Base-by-base conservation (phyloP, 371 early-diverging fungal genomes). In the Apophysomyces sp. region DNA sequence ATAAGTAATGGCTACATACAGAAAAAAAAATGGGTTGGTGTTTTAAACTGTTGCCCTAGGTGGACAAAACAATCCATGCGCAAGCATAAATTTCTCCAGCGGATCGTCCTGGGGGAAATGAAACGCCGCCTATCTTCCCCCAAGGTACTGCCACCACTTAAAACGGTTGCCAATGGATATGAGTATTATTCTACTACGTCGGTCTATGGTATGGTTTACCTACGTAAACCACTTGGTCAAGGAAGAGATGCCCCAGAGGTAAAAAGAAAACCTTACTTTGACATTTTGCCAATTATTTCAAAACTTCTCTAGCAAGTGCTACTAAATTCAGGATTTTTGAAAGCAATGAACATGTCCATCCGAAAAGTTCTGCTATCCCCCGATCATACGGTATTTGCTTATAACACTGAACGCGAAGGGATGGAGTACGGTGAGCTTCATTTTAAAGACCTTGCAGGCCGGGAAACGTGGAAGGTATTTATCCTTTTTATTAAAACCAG, bases 361-460 rank as follows among this genome's bases (percentile, higher is more conserved):
- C 80, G 82, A 21, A 88, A 89, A 65, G 80, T 88, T 2, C 59
- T 86, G 4, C 27, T 88, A 13, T 87, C 88, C 1, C 82, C 83
- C 1, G 78, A 85, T 30, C 88, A 89, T 57, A 68, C 71, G 13
- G 72, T 81, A 6, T 80, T 90, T 62, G 88, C 88, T 2, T 89
- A 87, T 57, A 74, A 85, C 41, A 77, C 80, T 13, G 80, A 82
- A 58, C 72, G 79, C 31, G 84, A 87, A 51, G 86, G 87, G 3
- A 78, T 83, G 58, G 90, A 90, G 55, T 73, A 83, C 52, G 90
- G 90, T n/a, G 78, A 86, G 12, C 61, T 90, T 16, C 82, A 83
- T 57, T 78, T 90, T 37, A 77, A 83, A 30, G 77, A 85, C 52
- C 60, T 86, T 13, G 55, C 68, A 29, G 62, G 75, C 5, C 66